Conservation (phyloP, 1,284 basidiomycete species). For the Exobasidium rhododendri region DNA sequence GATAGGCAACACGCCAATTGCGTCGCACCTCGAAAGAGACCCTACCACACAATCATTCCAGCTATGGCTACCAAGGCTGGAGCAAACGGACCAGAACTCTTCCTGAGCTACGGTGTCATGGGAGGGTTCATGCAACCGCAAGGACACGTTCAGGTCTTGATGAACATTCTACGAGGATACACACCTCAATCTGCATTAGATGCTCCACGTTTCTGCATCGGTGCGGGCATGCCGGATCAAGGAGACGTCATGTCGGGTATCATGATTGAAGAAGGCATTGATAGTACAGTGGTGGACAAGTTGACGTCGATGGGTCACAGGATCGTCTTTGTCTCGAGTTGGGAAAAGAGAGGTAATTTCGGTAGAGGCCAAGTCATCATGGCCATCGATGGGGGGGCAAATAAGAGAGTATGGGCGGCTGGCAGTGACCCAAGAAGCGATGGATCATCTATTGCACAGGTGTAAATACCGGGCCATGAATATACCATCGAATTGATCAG, state of each 20-base stretch:
- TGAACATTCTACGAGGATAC: conserved; percentile 78
- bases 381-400: conserved; percentile 18
- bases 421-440: conserved; percentile 79
- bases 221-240: conserved; percentile 71
- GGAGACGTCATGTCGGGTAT: conserved; percentile 63
- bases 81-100: conserved; percentile 62
- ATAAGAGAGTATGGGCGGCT: conserved; percentile 70
- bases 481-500: neutral
- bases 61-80: conserved; percentile 70
- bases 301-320: conserved; percentile 78
- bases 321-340: conserved; percentile 65
- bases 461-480: too few relatives aligned
- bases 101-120: conserved; percentile 88
- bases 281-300: conserved; percentile 58
- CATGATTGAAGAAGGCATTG: conserved; percentile 81
- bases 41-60: conserved; percentile 94
- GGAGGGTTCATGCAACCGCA: conserved; percentile 89
- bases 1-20: conserved; percentile 78
- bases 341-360: conserved; percentile 65
- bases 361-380: conserved; percentile 71
- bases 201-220: conserved; percentile 92
- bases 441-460: conserved; percentile 42
- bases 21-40: conserved; percentile 66
- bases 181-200: conserved; percentile 67
- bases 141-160: conserved; percentile 88